Evolutionary conservation across 441 rosid species (phyloP), one percentile per base, ranked within the genome.

Genomic region (Pelargonium australe): DNA sequence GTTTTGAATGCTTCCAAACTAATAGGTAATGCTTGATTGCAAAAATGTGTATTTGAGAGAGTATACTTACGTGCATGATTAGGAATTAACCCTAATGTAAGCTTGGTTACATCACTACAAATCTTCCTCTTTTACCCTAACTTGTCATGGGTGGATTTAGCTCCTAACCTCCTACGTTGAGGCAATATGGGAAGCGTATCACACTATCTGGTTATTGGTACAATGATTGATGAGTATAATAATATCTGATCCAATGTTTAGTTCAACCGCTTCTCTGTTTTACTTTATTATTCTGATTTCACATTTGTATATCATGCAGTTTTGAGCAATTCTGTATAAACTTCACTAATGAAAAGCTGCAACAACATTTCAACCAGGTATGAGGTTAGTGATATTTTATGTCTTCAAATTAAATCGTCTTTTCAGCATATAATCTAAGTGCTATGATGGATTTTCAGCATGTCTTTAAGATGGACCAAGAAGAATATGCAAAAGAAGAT

Each of bases 391-490:
- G 64, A 60, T 60, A 60, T 60, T 60, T 23, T 60, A 23, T 34
- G 25, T 60, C 37, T 20, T 60, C 37, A 60, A 60, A 60, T 60
- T 60, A 20, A 60, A 31, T 60, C 64, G 23, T 3, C 23, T 55
- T 55, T 55, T 60, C 64, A 60, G 23, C 64, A 60, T 25, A 60
- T 60, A 60, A 40, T 70, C 73, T 63, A 16, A 71, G 75, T 69
- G 4, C 73, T 40, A 43, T 55, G 14, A 45, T 74, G 63, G 67
- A 60, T 72, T 83, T 31, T 68, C 96, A 92, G 98, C 99, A 95
- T 10, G 97, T 95, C 73, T 95, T 95, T 81, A 95, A 95, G 87
- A 95, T 90, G 98, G 97, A 95, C 79, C 99, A 95, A 76, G 98
- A 95, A 80, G 96, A 95, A 76, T 95, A 95, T 75, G 89, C 95